These are phyloP conservation scores for Candolleomyces aberdarensis DNA, from an alignment of 768 basidiomycete species.

Conservation along the genomic window DNA sequence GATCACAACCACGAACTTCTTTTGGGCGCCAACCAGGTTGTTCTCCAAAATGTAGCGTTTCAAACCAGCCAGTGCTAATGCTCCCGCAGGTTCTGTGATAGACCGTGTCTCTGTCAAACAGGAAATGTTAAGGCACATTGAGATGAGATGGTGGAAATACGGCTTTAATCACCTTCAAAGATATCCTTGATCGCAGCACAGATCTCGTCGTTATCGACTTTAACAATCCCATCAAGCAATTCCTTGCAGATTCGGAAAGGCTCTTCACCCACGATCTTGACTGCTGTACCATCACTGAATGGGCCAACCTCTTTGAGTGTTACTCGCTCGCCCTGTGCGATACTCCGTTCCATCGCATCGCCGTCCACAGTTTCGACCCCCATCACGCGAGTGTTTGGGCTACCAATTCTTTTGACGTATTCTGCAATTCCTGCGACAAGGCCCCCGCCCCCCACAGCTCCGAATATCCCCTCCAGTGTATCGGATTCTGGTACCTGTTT, in stretches of 20 bases:
- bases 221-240: slow-evolving; percentile 77
- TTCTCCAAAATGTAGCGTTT: slow-evolving; percentile 85
- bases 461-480: slow-evolving; percentile 80
- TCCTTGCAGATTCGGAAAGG: slow-evolving; percentile 90
- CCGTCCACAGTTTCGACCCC: slow-evolving; percentile 96
- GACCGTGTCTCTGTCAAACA: slow-evolving; percentile 80
- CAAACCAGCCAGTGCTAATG: slow-evolving; percentile 86
- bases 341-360: slow-evolving; percentile 87
- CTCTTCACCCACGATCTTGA: slow-evolving; percentile 92
- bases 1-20: slow-evolving; percentile 87
- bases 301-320: slow-evolving; percentile 88
- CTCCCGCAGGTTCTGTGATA: slow-evolving; percentile 95
- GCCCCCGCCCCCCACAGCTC: slow-evolving; percentile 92
- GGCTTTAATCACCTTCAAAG: slow-evolving; percentile 75
- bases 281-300: slow-evolving; percentile 97
- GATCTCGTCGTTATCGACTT: slow-evolving; percentile 92
- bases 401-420: slow-evolving; percentile 91
- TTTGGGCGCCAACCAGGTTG: slow-evolving; percentile 76
- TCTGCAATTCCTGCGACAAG: slow-evolving; percentile 86
- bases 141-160: background rate
- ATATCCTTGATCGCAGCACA: slow-evolving; percentile 99
- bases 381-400: slow-evolving; percentile 73
- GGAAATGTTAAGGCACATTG: background rate
- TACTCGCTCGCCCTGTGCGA: slow-evolving; percentile 78
- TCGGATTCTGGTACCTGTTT: slow-evolving; percentile 82